phyloP scores from a whole-genome alignment of 2,329 filamentous ascomycete species.

The Cladobotryum protrusum region DNA sequence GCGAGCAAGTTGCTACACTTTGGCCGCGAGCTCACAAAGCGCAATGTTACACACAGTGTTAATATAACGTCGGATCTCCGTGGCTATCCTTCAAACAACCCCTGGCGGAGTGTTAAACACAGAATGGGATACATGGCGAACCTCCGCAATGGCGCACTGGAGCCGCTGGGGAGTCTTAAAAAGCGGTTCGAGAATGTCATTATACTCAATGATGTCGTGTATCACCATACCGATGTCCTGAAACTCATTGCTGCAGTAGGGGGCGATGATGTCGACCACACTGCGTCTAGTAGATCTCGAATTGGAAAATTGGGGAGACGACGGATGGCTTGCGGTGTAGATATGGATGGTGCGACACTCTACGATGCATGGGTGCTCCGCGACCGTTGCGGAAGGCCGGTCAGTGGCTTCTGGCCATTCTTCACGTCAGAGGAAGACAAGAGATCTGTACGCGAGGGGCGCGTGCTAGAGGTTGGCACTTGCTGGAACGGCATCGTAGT shows the following conservation, averaged over 20 bases:
- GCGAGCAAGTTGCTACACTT: constrained; percentile 12
- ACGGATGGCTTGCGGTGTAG: constrained; percentile 12
- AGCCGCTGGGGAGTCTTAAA: constrained; percentile 6
- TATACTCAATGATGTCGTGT: constrained; percentile 11
- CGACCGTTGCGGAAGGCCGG: constrained; percentile 9
- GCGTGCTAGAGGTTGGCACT: constrained; percentile 9
- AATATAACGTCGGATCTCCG: constrained; percentile 11
- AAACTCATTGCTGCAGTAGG: constrained; percentile 11
- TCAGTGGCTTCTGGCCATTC: constrained; percentile 13
- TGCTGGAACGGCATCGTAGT: constrained; percentile 13
- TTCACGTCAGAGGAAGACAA: constrained; percentile 9
- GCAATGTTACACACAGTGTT: constrained; percentile 9
- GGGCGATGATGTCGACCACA: constrained; percentile 7
- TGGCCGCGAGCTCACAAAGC: constrained; percentile 9
- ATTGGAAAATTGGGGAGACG: background rate
- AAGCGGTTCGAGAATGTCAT: constrained; percentile 12
- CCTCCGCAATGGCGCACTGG: constrained; percentile 12
- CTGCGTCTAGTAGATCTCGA: background rate
- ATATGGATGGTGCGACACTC: constrained; percentile 13
- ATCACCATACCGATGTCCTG: constrained; percentile 12
- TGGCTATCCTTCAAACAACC: constrained; percentile 8
- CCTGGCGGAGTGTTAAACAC: constrained; percentile 9
- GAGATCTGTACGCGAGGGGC: constrained; percentile 5
- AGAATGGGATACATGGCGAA: constrained; percentile 13
- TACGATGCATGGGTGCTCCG: constrained; percentile 13